Base-by-base conservation (phyloP, 345 rosid genomes). In the Cardiospermum halicacabum region DNA sequence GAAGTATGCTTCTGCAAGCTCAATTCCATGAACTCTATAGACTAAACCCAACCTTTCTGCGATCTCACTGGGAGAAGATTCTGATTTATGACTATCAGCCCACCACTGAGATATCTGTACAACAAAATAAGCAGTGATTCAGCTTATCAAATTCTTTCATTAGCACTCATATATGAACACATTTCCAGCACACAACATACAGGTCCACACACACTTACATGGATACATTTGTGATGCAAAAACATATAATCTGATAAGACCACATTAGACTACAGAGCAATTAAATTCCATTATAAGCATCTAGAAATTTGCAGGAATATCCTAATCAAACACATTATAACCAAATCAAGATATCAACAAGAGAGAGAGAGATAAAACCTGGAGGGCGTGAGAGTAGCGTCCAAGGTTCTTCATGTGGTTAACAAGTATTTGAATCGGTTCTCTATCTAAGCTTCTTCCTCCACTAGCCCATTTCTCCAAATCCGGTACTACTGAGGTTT, bases 101-200 rank as follows among this genome's bases (percentile, higher is more conserved):
- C 71, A 67, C 75, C 79, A 75, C 15, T 70, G 32, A 21, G 79
- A 75, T 30, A 70, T 58, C 69, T 70, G 75, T 36, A 66, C 7
- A 53, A 53, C 19, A 62, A 6, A 31, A 55, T 3, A n/a, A 12
- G 16, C 12, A 22, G 26, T 11, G 11, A 32, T 24, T 15, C 21
- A 56, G 19, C 6, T 16, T 1, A 3, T 34, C 15, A 11, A 58
- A 11, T 22, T 34, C 30, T 11, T 58, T 31, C 4, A 37, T 22
- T 34, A 5, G 60, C n/a, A 30, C 8, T 16, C 58, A 27, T 54
- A 2, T 16, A 13, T 3, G 12, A 0, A 37, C 42, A 10, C 42
- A 8, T 37, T 13, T 37, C 42, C 42, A 37, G 12, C 8, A 8
- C 12, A 10, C 12, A 10, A 37, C 12, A 10, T 10, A 37, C 42